Base-by-base conservation (phyloP, 305 asterid genomes). In the Fraxinus dipetala region DNA sequence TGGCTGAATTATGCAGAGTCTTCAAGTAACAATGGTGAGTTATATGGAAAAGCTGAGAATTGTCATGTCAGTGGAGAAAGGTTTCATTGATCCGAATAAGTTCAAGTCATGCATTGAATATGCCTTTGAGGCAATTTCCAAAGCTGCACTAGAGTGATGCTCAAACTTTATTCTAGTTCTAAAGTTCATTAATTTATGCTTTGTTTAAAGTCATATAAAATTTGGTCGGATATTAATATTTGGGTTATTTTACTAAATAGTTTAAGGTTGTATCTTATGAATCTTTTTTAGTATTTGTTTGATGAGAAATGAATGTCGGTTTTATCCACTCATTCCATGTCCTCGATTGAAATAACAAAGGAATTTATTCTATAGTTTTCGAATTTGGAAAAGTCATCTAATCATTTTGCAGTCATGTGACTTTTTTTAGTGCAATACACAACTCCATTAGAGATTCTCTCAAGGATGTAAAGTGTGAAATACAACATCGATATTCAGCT, bases 31-130 rank as follows among this genome's bases (percentile, higher is more conserved):
- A n/a, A 81, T 90, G 87, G 35, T 90, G 83, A 91, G 95, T 78
- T 91, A 91, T 14, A 88, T 86, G 86, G 91, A 88, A 32, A 82
- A 83, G 54, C 32, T 91, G 70, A 90, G 91, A 48, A 82, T 91
- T 24, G 91, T 93, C 10, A 75, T 90, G 79, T 87, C 86, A n/a
- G 32, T 79, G 79, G 93, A 91, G 83, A 88, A 91, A 70, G 92
- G 86, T 7, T 83, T 86, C 72, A 82, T 91, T 30, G 91, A 91
- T 81, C 87, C 86, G n/a, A 82, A 85, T 2, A 90, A 79, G 81
- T 79, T 89, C 43, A 90, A 89, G 75, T 82, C 89, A 3, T 84
- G 90, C 65, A 79, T 90, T 32, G 91, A 89, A 43, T 35, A 82
- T 43, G 92, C 93, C 5, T 90, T 89, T 70, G 88, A 89, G 0